A percentile compares a stretch with the other conserved stretches of the same genome.
phyloP scores from a whole-genome alignment of 306 rosid species.

The Trifolium repens region DNA sequence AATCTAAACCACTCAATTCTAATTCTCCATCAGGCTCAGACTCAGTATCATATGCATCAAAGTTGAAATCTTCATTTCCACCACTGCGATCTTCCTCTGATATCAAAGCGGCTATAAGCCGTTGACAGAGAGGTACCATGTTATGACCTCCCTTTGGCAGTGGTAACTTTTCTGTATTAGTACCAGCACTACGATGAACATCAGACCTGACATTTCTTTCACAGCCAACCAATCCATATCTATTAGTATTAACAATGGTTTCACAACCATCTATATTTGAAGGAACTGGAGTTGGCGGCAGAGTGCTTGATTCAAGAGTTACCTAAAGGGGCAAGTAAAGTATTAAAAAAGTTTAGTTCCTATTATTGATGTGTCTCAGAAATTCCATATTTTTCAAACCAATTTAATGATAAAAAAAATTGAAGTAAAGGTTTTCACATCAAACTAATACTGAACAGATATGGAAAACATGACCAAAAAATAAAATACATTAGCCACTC shows the following conservation, averaged over 20 bases:
- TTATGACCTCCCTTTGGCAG: slow-evolving; percentile 61
- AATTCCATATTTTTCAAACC: slow-evolving; percentile 22
- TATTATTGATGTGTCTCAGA: slow-evolving; percentile 29
- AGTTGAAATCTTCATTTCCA: slow-evolving; percentile 65
- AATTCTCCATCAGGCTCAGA: slow-evolving; percentile 69
- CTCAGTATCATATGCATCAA: slow-evolving; percentile 63
- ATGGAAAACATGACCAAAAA: slow-evolving; percentile 23
- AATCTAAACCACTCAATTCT: slow-evolving; percentile 61
- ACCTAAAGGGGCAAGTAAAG: slow-evolving; percentile 57
- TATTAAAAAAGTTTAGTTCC: slow-evolving; percentile 33
- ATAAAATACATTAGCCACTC: neutral
- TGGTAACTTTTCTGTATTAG: slow-evolving; percentile 51
- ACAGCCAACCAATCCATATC: slow-evolving; percentile 52
- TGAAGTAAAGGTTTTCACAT: neutral
- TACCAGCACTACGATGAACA: slow-evolving; percentile 48
- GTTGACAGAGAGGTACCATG: slow-evolving; percentile 80
- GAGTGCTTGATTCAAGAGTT: slow-evolving; percentile 58
- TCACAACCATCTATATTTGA: slow-evolving; percentile 56
- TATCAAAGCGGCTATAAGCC: slow-evolving; percentile 86
- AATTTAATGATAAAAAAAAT: slow-evolving; percentile 18
- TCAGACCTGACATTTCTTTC: slow-evolving; percentile 50
- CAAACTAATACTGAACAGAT: slow-evolving; percentile 23
- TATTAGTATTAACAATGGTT: slow-evolving; percentile 59
- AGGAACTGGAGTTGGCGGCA: slow-evolving; percentile 49
- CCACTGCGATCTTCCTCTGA: slow-evolving; percentile 76